Base-by-base conservation (phyloP, 441 rosid species). In the Mallotus japonicus region DNA sequence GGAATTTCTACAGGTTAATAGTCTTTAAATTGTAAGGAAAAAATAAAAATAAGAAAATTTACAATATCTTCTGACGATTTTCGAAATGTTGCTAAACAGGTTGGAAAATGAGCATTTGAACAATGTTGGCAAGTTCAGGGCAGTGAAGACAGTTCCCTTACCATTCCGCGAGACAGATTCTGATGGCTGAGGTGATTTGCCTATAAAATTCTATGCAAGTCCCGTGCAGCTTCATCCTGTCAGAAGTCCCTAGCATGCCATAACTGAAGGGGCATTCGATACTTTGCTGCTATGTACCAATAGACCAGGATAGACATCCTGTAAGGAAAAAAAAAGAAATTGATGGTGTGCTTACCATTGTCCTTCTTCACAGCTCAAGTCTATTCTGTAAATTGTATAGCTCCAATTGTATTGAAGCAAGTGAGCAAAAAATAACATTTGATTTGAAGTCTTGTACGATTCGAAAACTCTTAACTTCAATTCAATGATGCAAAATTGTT, bases 21-120 rank as follows among this genome's bases (percentile, higher is more conserved):
- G 2, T 60, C 15, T 17, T 28, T 42, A 15, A 28, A 19, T 32
- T n/a, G 56, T 50, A 28, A 10, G 13, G 20, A 49, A 0, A 10
- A 0, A 57, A 32, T 7, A n/a, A 5, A 20, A n/a, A 17, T 3
- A 16, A 15, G 11, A 60, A 34, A 62, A 5, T 14, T 40, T 19
- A 19, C 9, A 32, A 13, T 34, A 28, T 44, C 16, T 40, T 28
- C 53, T 40, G 13, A 73, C 20, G 22, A 53, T 73, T 37, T 1
- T 20, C 19, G 10, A 28, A 37, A 20, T 72, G 15, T 28, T 62
- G n/a, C 32, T 32, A 53, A 70, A 67, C 88, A 92, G 99, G 82
- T 73, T 96, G 90, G 99, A 96, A 86, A 89, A 93, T 70, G 99
- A 96, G 74, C 99, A 93, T 84, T 65, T 96, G 80, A 90, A 83